These are phyloP conservation scores for Alternaria consortialis DNA, from an alignment of 2,329 filamentous ascomycete genomes.

Conservation along the genomic window DNA sequence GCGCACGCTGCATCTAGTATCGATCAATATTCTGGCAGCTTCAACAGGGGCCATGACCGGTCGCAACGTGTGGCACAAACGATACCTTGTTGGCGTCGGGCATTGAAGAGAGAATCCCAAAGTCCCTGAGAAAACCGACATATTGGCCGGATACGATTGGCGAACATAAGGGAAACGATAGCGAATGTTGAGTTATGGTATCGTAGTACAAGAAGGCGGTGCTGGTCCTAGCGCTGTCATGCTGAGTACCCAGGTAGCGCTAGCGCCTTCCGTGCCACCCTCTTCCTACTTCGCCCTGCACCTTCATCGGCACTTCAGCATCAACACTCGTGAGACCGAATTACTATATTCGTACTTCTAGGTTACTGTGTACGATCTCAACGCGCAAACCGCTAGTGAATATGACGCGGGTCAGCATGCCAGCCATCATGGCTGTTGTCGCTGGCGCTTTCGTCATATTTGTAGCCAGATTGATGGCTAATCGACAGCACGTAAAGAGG, in stretches of 20 bases:
- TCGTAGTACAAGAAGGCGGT: not conserved
- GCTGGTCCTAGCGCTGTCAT: not conserved
- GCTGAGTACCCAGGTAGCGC: not conserved
- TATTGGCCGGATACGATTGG: not conserved
- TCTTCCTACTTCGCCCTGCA: not conserved
- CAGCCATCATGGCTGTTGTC: slow-evolving; percentile 8
- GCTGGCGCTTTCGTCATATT: slow-evolving; percentile 10
- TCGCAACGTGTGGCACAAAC: not conserved
- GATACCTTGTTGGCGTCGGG: not conserved
- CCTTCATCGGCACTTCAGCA: not conserved
- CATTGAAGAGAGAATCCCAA: not conserved
- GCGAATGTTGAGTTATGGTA: not conserved
- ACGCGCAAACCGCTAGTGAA: not conserved
- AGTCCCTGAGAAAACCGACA: not conserved
- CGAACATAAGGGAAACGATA: not conserved
- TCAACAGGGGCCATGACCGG: not conserved
- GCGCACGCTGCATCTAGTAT: not conserved
- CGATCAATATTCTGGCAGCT: not conserved
- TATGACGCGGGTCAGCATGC: slow-evolving; percentile 11
- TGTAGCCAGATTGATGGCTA: slow-evolving; percentile 6
- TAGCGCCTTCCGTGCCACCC: slow-evolving; percentile 3
- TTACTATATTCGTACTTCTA: not conserved
- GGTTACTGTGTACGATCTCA: not conserved
- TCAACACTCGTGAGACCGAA: not conserved
- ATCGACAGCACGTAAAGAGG: slow-evolving; percentile 11